These are phyloP conservation scores for Craterostigma plantagineum DNA, from an alignment of 257 asterid species.

Conservation along the genomic window DNA sequence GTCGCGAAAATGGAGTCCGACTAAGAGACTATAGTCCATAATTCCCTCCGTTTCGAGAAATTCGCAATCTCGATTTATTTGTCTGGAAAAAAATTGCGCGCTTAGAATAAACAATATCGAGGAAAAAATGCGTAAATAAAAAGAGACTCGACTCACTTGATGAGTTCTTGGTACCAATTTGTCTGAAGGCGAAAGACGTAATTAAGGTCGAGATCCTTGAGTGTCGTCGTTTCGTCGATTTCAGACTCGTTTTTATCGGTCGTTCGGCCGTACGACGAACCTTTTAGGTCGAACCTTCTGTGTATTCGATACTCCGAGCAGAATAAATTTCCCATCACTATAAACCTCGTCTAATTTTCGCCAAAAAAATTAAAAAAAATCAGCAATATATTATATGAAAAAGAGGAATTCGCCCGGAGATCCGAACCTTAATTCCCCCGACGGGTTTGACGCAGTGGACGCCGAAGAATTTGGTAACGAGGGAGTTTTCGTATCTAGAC, in stretches of 20 bases:
- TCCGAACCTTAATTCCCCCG: constrained; percentile 77
- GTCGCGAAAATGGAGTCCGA: constrained; percentile 71
- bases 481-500: constrained; percentile 65
- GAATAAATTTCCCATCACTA: constrained; percentile 76
- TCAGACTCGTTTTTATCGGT: constrained; percentile 47
- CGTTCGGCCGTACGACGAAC: constrained; percentile 72
- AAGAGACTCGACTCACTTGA: constrained; percentile 52
- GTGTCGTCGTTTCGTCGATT: constrained; percentile 70
- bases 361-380: constrained; percentile 7
- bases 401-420: no score
- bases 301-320: constrained; percentile 71
- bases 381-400: constrained; percentile 9
- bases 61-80: constrained; percentile 60
- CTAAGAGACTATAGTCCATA: constrained; percentile 81
- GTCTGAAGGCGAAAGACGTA: constrained; percentile 39
- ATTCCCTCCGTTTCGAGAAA: constrained; percentile 72
- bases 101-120: not conserved
- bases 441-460: constrained; percentile 97
- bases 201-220: constrained; percentile 72
- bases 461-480: constrained; percentile 80
- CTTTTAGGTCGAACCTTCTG: constrained; percentile 65
- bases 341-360: constrained; percentile 52
- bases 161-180: constrained; percentile 53
- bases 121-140: not conserved
- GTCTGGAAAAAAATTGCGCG: constrained; percentile 19